Evolutionary conservation across 768 basidiomycete genomes (phyloP).

Genomic region (Amanita rimosa): DNA sequence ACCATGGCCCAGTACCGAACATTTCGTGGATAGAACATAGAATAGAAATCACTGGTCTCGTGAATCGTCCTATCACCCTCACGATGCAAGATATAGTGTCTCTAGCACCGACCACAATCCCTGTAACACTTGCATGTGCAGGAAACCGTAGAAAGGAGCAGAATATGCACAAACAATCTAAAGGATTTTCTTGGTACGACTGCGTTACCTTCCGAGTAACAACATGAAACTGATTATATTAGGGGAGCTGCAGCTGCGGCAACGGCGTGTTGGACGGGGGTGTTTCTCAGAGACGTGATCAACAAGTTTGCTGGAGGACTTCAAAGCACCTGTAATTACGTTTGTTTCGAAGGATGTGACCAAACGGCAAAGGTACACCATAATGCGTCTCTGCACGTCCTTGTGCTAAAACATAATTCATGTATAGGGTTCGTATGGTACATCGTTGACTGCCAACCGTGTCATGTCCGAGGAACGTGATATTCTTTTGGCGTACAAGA

Average conservation of each 20-base stretch:
- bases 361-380: slow-evolving; percentile 7
- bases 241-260: slow-evolving; percentile 34
- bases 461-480: slow-evolving; percentile 1
- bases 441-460: neutral
- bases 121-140: slow-evolving; percentile 52
- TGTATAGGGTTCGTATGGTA: neutral
- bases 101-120: slow-evolving; percentile 30
- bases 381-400: neutral
- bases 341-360: slow-evolving; percentile 51
- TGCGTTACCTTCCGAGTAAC: no score
- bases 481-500: neutral
- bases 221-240: neutral
- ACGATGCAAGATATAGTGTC: slow-evolving; percentile 20
- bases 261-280: slow-evolving; percentile 51
- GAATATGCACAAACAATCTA: slow-evolving; percentile 43
- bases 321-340: slow-evolving; percentile 27
- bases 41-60: neutral
- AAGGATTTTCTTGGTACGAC: slow-evolving; percentile 38
- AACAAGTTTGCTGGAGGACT: slow-evolving; percentile 27
- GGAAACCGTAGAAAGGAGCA: slow-evolving; percentile 60
- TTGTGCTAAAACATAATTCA: neutral
- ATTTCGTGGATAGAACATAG: slow-evolving; percentile 19
- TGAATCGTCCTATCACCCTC: slow-evolving; percentile 2
- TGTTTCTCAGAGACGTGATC: slow-evolving; percentile 44
- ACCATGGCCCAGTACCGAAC: slow-evolving; percentile 47